phyloP scores from a whole-genome alignment of 176 grass and related monocot species.

The Musa beccarii region DNA sequence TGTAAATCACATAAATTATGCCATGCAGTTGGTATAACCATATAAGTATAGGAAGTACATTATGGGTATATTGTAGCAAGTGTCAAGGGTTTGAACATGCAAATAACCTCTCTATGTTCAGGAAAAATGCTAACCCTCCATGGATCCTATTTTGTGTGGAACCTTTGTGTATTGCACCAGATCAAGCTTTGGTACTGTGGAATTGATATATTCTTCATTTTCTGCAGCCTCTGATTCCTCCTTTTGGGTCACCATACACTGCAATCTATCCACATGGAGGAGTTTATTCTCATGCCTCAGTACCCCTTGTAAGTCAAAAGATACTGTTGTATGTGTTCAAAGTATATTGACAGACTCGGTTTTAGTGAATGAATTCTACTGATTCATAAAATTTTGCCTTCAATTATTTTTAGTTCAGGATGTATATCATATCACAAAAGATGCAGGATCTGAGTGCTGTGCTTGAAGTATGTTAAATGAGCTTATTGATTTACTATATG shows the following conservation, averaged over 20 bases:
- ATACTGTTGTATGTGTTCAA: background rate
- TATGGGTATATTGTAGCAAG: no score
- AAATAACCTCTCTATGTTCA: no score
- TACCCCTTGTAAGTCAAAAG: slow-evolving; percentile 49
- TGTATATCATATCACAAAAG: background rate
- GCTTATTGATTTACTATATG: background rate
- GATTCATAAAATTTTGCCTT: background rate
- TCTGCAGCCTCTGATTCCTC: slow-evolving; percentile 41
- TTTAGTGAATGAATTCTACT: background rate
- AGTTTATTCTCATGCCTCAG: slow-evolving; percentile 44
- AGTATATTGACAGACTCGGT: background rate
- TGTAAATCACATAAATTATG: no score
- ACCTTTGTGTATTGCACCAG: no score
- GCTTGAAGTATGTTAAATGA: background rate
- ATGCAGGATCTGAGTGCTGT: background rate
- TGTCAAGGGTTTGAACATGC: no score
- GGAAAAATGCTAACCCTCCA: no score
- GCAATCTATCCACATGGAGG: slow-evolving; percentile 58
- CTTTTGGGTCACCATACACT: slow-evolving; percentile 58
- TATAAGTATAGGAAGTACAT: no score
- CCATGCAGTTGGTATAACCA: no score
- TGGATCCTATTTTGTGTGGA: no score
- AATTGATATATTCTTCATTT: background rate
- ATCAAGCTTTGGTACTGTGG: background rate
- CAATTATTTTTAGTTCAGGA: background rate